These are phyloP conservation scores for Nectriaceae sp. DNA, from an alignment of 2,329 filamentous ascomycete species.

Conservation along the genomic window DNA sequence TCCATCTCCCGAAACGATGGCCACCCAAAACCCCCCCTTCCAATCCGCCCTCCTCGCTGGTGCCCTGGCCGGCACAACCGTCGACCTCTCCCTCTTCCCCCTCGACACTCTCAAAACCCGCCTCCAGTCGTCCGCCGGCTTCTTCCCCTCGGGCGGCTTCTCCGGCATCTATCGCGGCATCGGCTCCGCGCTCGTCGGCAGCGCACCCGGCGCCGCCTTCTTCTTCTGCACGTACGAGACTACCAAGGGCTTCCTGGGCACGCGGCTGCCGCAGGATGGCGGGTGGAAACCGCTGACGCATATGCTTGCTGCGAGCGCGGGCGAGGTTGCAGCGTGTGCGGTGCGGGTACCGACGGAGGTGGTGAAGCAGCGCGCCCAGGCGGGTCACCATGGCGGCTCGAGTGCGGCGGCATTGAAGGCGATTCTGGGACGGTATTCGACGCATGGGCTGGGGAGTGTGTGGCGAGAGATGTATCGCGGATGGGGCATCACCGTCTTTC, in stretches of 20 bases:
- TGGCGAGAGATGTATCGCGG: conserved; percentile 88
- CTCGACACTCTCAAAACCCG: conserved; percentile 99
- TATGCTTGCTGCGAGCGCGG: conserved; percentile 82
- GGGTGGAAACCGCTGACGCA: conserved; percentile 54
- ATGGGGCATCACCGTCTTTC: conserved; percentile 88
- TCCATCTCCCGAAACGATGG: conserved; percentile 1
- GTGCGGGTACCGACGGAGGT: conserved; percentile 95
- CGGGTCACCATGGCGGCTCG: conserved; percentile 74
- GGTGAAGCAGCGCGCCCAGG: conserved; percentile 94
- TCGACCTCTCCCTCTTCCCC: conserved; percentile 94
- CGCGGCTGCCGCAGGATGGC: conserved; percentile 26
- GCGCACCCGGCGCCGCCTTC: conserved; percentile 88
- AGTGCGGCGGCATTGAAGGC: conserved; percentile 67
- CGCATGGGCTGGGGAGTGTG: conserved; percentile 68
- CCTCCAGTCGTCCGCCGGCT: conserved; percentile 78
- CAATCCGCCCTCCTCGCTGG: conserved; percentile 72
- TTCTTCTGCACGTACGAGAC: conserved; percentile 97
- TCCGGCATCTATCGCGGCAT: conserved; percentile 90
- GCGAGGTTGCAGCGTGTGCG: conserved; percentile 89
- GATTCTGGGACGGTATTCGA: conserved; percentile 59
- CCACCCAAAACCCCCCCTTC: conserved; percentile 46
- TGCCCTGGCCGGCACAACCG: conserved; percentile 88
- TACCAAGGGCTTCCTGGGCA: conserved; percentile 59
- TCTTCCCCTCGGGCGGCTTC: conserved; percentile 85
- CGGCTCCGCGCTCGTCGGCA: conserved; percentile 85